Evolutionary conservation across 2,329 filamentous ascomycete species (phyloP), one percentile per base, ranked within the genome.

Genomic region (Coniochaeta sp.): DNA sequence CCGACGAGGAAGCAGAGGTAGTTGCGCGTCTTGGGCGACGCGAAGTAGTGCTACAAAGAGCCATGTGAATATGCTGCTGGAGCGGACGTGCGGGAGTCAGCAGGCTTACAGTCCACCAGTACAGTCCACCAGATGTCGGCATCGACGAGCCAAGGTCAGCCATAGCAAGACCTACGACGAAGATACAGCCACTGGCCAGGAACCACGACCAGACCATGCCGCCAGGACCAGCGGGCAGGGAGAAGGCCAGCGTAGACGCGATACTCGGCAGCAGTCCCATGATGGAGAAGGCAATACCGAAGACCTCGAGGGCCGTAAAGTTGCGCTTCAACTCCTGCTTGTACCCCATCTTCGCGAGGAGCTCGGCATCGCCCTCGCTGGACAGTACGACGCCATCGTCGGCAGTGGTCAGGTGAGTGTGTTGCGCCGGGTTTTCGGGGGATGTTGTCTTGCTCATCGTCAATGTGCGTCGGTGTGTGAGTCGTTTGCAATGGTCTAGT

Each of bases 171-270:
- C 79, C 78, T 49, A 84, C 79, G 28, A 81, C 63, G 55, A 83
- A 79, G 54, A 83, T 82, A 56, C 79, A 77, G 22, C 66, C 69
- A 51, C 74, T 77, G 10, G 79, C 79, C n/a, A 76, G 62, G 54
- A 83, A 77, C 80, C 79, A 83, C 2, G 77, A 76, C 79, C 81
- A 83, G 51, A 83, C 78, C 73, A 83, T 79, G 4, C 80, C 81
- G 3, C 74, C 78, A 1, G 79, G 79, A 0, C 81, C 81, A 6
- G 79, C 75, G 1, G 81, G 78, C 35, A 84, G 69, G 3, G 78
- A 81, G 57, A 82, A 83, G 0, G 77, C 61, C 12, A 83, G 64
- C 0, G 80, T 83, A 27, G 76, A 78, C 6, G 80, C 79, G 55
- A 83, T 83, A 4, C 79, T 83, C 1, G 80, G 79, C 1, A 83